These are phyloP conservation scores for Schizochytrium sp. DNA, from an alignment of 108 stramenopile genomes.

Conservation along the genomic window DNA sequence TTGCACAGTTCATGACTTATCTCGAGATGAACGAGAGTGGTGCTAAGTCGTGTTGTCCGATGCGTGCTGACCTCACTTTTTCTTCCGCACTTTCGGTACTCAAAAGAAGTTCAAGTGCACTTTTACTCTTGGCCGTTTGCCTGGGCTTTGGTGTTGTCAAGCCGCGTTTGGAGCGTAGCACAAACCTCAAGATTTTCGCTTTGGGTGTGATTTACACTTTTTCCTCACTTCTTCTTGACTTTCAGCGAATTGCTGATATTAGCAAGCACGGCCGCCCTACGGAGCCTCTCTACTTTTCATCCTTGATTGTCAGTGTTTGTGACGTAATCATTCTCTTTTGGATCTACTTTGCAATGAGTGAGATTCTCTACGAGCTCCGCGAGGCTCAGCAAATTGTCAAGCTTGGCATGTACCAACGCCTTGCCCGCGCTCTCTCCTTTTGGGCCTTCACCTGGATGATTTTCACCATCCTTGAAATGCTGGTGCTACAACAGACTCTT, in stretches of 20 bases:
- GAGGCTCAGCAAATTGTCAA: conserved; percentile 46
- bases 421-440: conserved; percentile 10
- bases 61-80: conserved; percentile 58
- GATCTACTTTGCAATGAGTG: conserved; percentile 51
- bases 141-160: conserved; percentile 60
- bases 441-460: conserved; percentile 36
- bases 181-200: conserved; percentile 49
- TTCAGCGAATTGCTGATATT: conserved; percentile 29
- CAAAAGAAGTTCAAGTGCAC: conserved; percentile 6
- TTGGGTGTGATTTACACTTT: conserved; percentile 48
- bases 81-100: conserved; percentile 47
- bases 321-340: conserved; percentile 52
- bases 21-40: conserved; percentile 56
- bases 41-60: conserved; percentile 23
- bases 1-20: conserved; percentile 33
- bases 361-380: conserved; percentile 53
- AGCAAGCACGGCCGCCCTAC: conserved; percentile 41
- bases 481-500: neutral
- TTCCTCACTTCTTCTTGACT: conserved; percentile 32
- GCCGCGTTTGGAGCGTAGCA: conserved; percentile 7
- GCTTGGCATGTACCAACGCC: conserved; percentile 47
- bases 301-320: conserved; percentile 29
- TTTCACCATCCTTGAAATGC: conserved; percentile 24
- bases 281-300: conserved; percentile 47
- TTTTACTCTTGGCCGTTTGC: conserved; percentile 48